A percentile compares a stretch with the other conserved stretches of the same genome.
Conservation (phyloP, 352 stramenopile genomes). For the Albugo laibachii region DNA sequence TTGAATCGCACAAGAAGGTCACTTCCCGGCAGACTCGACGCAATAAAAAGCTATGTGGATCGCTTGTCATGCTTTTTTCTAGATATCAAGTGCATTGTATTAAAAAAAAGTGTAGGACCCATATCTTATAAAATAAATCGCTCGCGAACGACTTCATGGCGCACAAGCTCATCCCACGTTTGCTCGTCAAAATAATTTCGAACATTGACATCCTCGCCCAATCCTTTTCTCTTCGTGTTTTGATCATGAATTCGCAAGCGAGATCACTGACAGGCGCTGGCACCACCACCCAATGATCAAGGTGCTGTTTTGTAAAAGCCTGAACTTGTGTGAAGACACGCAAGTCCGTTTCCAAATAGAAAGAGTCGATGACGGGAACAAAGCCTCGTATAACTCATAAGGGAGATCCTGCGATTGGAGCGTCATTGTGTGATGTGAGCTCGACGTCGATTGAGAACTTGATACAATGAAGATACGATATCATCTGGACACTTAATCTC, state of each 20-base stretch:
- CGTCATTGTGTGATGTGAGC: constrained; percentile 86
- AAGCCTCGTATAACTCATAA: constrained; percentile 95
- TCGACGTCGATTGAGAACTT: constrained; percentile 86
- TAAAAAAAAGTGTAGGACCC: constrained; percentile 3
- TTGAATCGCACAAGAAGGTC: no score
- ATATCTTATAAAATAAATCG: no score
- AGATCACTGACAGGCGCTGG: constrained; percentile 90
- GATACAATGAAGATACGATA: constrained; percentile 92
- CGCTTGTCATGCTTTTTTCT: background rate
- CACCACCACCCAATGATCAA: constrained; percentile 99
- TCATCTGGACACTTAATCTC: constrained; percentile 97
- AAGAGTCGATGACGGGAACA: constrained; percentile 97
- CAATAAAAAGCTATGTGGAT: no score
- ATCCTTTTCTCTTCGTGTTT: constrained; percentile 98
- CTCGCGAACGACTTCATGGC: constrained; percentile 64
- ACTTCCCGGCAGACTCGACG: no score
- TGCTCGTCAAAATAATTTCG: constrained; percentile 98
- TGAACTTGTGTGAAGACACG: constrained; percentile 94
- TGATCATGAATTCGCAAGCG: constrained; percentile 98
- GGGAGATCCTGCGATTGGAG: constrained; percentile 92
- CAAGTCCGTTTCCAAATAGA: constrained; percentile 99
- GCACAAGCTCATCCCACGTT: constrained; percentile 88
- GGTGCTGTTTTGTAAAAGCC: constrained; percentile 94
- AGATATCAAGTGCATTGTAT: constrained; percentile 9
- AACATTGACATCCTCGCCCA: constrained; percentile 96